Evolutionary conservation across 805 yeast genomes (phyloP), one percentile per base, ranked within the genome.

Genomic region (Ogataea dorogensis): DNA sequence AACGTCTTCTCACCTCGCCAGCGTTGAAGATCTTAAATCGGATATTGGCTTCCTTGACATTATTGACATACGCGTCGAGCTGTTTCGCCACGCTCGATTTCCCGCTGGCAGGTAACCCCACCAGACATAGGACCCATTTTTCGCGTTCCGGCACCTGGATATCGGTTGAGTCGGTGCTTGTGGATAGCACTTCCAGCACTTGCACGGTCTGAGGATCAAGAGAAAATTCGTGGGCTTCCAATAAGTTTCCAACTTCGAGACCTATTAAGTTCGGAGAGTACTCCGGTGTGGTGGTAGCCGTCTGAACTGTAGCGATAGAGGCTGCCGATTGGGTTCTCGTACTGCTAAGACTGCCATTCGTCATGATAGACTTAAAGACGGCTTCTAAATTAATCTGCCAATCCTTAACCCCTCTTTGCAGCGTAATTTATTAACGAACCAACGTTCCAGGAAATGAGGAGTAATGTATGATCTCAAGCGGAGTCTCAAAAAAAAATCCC

Each of bases 91-190:
- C 52, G 1, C 64, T 56, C 3, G 95, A 85, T 61, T 91, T 91
- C 3, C 98, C 98, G 33, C 96, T 72, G 0, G 97, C 98, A 0
- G 98, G 98, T 10, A 83, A 59, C 0, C 98, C 98, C 5, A 93
- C 97, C 24, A 61, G 36, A 24, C 63, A 55, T 6, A 61, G 47
- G 7, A 56, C 50, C 58, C 58, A 58, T 33, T 61, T 61, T 28
- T 52, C 51, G 6, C 42, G 28, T 9, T 38, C 41, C 3, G 25
- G 21, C 2, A 36, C 47, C 20, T 17, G 17, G n/a, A 28, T 28
- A 17, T 24, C 38, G 14, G 42, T 32, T n/a, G 26, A 22, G 18
- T 28, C 39, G 5, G 39, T 35, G 20, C 28, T 24, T 17, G 30
- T 38, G 12, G 38, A 30, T 23, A 39, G 38, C 11, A 40, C 28